These are phyloP conservation scores for Harringtonia aguacate DNA, from an alignment of 2,329 filamentous ascomycete species.

Conservation along the genomic window DNA sequence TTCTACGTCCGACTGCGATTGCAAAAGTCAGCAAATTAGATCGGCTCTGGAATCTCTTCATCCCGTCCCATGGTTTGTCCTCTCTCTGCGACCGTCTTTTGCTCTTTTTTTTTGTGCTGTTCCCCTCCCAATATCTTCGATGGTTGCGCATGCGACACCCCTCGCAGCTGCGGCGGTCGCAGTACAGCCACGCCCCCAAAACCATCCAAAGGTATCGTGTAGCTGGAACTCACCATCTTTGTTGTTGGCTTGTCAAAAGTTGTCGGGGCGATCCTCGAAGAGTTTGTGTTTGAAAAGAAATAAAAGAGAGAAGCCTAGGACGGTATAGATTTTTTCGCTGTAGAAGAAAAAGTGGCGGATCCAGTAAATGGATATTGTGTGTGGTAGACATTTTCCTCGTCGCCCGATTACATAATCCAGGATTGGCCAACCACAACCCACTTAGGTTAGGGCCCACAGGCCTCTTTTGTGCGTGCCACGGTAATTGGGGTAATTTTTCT, in stretches of 20 bases:
- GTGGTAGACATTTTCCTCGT: slow-evolving; percentile 7
- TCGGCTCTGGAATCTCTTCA: too few relatives aligned
- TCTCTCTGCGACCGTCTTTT: too few relatives aligned
- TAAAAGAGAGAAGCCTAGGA: neutral
- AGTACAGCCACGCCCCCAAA: neutral
- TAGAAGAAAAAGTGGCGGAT: slow-evolving; percentile 1
- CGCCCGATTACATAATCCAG: neutral
- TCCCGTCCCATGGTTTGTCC: too few relatives aligned
- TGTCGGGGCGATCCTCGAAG: slow-evolving; percentile 61
- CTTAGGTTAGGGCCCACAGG: slow-evolving; percentile 12
- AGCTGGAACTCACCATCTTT: slow-evolving; percentile 44
- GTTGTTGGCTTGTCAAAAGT: slow-evolving; percentile 35
- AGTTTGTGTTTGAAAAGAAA: slow-evolving; percentile 26
- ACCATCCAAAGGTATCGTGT: neutral
- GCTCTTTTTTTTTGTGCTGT: too few relatives aligned
- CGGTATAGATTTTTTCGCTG: slow-evolving; percentile 1
- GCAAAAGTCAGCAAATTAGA: slow-evolving; percentile 10
- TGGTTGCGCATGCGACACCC: neutral
- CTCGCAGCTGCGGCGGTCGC: neutral
- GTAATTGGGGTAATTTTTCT: slow-evolving; percentile 5
- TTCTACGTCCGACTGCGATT: slow-evolving; percentile 97
- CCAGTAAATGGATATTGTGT: slow-evolving; percentile 5
- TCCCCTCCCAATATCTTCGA: too few relatives aligned
- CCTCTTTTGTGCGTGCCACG: slow-evolving; percentile 6
- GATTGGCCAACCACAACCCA: slow-evolving; percentile 1